Base-by-base conservation (phyloP, 345 rosid genomes). In the Eucalyptus decipiens region DNA sequence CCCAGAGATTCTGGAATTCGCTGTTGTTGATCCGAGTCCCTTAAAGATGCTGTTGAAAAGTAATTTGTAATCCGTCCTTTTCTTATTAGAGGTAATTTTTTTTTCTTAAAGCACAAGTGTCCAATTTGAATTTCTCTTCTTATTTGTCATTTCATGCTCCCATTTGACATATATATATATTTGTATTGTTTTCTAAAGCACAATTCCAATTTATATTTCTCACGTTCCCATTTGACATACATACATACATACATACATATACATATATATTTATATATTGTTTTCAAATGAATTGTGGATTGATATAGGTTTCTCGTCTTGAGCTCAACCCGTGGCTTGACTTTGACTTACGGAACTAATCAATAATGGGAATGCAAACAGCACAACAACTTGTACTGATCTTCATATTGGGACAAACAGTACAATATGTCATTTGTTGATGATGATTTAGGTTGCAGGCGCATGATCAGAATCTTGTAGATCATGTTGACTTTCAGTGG, bases 21-120 rank as follows among this genome's bases (percentile, higher is more conserved):
- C 88, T 26, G 24, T 42, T 26, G 40, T 69, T 19, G 51, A 89
- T 48, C 86, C 90, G 26, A 88, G 67, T 85, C 58, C 62, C 56
- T 56, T 21, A 43, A 87, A n/a, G 76, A 48, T 45, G 48, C 21
- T 30, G 32, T 12, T 62, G 69, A 62, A 62, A 62, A 62, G 69
- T 62, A 28, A 62, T 13, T 62, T 62, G 7, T 62, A 28, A 62
- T 62, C 13, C n/a, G 34, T 62, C 69, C 16, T 62, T 62, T 62
- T 62, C 69, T 30, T 30, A n/a, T 62, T 28, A 28, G 69, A 62
- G 30, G 69, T 62, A 62, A 28, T 28, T 62, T 42, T 42, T 42
- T 8, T 56, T 30, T 26, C 30, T 13, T 60, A 11, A 28, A 60
- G 67, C n/a, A 60, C n/a, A 60, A 26, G n/a, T 60, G 32, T 60